Percentiles rank a stretch among this genome's conserved stretches.
Conservation (phyloP, 805 yeast species). For the Metschnikowia picachoensis region DNA sequence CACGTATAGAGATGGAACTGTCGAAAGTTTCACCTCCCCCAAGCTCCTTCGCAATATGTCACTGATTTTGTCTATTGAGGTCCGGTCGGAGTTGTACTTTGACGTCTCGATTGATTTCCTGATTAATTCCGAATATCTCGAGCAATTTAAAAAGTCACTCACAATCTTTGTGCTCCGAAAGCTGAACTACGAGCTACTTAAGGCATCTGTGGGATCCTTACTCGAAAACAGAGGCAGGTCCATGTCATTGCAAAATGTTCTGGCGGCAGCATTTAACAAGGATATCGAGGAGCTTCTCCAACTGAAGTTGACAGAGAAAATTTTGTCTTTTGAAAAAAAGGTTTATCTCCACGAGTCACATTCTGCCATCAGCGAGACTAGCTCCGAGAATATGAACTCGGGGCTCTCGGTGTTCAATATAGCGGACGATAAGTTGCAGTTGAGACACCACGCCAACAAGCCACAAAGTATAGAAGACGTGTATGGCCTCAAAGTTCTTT, state of each 20-base stretch:
- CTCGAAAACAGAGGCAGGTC: constrained; percentile 34
- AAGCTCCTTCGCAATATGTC: constrained; percentile 62
- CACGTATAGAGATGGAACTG: constrained; percentile 36
- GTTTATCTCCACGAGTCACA: constrained; percentile 27
- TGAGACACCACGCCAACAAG: constrained; percentile 37
- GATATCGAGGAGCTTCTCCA: constrained; percentile 20
- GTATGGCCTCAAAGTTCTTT: constrained; percentile 59
- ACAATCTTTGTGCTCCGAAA: constrained; percentile 52
- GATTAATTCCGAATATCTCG: constrained; percentile 38
- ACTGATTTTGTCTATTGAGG: constrained; percentile 45
- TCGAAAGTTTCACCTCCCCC: constrained; percentile 48
- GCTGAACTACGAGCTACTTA: constrained; percentile 36
- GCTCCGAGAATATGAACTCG: constrained; percentile 20
- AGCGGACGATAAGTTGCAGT: constrained; percentile 54
- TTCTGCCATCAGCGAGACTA: constrained; percentile 15
- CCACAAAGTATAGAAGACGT: constrained; percentile 51
- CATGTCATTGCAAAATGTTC: constrained; percentile 23
- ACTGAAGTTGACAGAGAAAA: constrained; percentile 21
- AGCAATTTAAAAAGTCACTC: constrained; percentile 39
- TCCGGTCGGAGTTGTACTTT: constrained; percentile 48
- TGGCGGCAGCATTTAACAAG: constrained; percentile 24
- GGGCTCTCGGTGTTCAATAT: constrained; percentile 43
- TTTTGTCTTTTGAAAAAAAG: constrained; percentile 28
- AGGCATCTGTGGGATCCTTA: constrained; percentile 30
- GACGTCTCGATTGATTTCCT: constrained; percentile 46